Conservation (phyloP, 805 yeast species). For the Ogataea methanolica region DNA sequence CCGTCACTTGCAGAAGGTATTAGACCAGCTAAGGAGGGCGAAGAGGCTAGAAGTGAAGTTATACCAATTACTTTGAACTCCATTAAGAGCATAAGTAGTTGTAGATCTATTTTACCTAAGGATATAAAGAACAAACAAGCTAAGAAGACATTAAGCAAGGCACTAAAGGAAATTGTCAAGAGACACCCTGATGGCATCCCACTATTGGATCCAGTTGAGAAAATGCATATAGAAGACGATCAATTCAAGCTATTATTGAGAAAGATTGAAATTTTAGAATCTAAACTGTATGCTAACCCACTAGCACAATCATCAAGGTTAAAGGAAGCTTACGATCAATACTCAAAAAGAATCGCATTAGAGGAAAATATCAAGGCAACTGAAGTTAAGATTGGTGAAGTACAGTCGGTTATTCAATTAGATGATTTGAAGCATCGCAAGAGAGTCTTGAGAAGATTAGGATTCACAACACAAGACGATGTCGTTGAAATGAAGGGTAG, state of each 20-base stretch:
- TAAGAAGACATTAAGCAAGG: constrained; percentile 61
- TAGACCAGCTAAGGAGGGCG: constrained; percentile 74
- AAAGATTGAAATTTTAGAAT: constrained; percentile 79
- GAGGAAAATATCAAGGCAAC: constrained; percentile 54
- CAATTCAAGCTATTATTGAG: constrained; percentile 67
- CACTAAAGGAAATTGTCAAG: constrained; percentile 72
- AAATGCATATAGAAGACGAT: constrained; percentile 77
- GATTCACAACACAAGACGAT: constrained; percentile 81
- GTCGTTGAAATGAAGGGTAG: constrained; percentile 95
- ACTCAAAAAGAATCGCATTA: constrained; percentile 58
- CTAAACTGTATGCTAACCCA: constrained; percentile 68
- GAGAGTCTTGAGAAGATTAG: constrained; percentile 86
- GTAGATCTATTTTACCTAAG: constrained; percentile 76
- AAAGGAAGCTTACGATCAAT: constrained; percentile 58
- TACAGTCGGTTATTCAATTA: constrained; percentile 87
- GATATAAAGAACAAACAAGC: constrained; percentile 57
- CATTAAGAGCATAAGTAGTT: constrained; percentile 67
- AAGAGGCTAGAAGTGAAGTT: constrained; percentile 65
- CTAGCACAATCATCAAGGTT: constrained; percentile 58
- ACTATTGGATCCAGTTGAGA: constrained; percentile 81
- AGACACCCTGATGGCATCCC: constrained; percentile 91
- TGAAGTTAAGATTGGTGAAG: constrained; percentile 67
- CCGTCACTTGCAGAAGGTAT: constrained; percentile 86
- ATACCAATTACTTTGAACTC: constrained; percentile 84
- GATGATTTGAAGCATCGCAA: constrained; percentile 92